These are phyloP conservation scores for Pseudozyma sp. DNA, from an alignment of 1,284 basidiomycete genomes.

Conservation along the genomic window DNA sequence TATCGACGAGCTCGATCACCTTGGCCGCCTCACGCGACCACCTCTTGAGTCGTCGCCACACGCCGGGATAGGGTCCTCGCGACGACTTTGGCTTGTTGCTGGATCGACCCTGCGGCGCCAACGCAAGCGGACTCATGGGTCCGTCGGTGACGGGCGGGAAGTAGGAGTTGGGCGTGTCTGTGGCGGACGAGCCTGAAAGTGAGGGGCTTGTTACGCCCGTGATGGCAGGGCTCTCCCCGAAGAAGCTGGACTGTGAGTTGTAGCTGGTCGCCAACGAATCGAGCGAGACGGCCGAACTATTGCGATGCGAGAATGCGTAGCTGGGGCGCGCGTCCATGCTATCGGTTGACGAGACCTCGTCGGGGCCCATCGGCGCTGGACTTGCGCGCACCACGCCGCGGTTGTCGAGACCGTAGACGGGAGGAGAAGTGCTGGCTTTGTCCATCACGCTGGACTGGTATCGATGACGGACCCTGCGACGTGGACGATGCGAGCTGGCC, in stretches of 20 bases:
- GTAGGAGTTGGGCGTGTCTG: conserved; percentile 43
- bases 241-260: conserved; percentile 59
- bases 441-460: conserved; percentile 15
- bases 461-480: conserved; percentile 41
- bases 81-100: conserved; percentile 18
- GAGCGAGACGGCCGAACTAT: conserved; percentile 63
- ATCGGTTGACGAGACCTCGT: conserved; percentile 28
- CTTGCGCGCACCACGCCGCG: conserved; percentile 46
- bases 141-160: conserved; percentile 31
- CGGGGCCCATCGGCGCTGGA: conserved; percentile 46
- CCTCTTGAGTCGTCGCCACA: conserved; percentile 66
- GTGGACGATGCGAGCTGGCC: conserved; percentile 61
- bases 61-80: conserved; percentile 63
- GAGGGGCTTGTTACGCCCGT: conserved; percentile 33
- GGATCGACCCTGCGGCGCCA: conserved; percentile 27
- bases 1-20: conserved; percentile 61
- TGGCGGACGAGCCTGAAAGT: conserved; percentile 27
- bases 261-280: conserved; percentile 66
- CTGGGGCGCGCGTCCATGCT: conserved; percentile 21
- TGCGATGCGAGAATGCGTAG: conserved; percentile 41
- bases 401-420: conserved; percentile 26
- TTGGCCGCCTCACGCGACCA: conserved; percentile 67
- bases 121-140: conserved; percentile 50
- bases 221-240: conserved; percentile 35
- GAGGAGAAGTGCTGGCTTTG: conserved; percentile 27